Percentiles rank a stretch among this genome's conserved stretches.
These are phyloP conservation scores for Stromatinia cepivora DNA, from an alignment of 2,329 filamentous ascomycete species.

Conservation along the genomic window DNA sequence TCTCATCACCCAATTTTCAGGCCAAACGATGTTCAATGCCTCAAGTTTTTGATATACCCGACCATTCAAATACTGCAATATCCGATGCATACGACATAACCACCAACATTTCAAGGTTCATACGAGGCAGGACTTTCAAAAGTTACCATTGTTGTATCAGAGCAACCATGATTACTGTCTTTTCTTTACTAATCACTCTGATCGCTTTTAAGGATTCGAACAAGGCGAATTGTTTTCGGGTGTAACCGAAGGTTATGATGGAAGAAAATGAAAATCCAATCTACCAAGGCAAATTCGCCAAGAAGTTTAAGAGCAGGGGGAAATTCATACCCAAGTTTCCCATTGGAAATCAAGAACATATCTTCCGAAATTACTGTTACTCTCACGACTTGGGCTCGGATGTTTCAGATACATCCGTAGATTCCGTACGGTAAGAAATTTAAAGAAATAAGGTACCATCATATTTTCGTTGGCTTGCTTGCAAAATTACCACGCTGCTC, in stretches of 20 bases:
- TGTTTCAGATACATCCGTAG: too few relatives aligned
- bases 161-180: neutral
- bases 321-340: neutral
- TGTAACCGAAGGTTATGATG: slow-evolving; percentile 1
- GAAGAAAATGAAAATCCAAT: neutral
- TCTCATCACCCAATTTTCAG: neutral
- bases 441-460: neutral
- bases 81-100: neutral
- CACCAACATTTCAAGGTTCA: neutral
- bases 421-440: neutral
- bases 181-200: neutral
- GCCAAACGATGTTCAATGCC: neutral
- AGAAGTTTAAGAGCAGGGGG: neutral
- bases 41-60: neutral
- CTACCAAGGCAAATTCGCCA: neutral
- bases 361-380: slow-evolving; percentile 15
- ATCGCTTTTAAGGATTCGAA: neutral
- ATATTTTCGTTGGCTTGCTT: slow-evolving; percentile 11
- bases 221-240: neutral
- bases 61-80: neutral
- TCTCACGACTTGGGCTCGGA: neutral
- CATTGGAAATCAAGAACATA: slow-evolving; percentile 5
- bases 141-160: neutral
- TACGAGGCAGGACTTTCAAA: neutral
- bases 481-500: slow-evolving; percentile 3